A percentile compares a stretch with the other conserved stretches of the same genome.
These are phyloP conservation scores for Backusella psychrophila DNA, from an alignment of 192 early-diverging fungal genomes.

Conservation along the genomic window DNA sequence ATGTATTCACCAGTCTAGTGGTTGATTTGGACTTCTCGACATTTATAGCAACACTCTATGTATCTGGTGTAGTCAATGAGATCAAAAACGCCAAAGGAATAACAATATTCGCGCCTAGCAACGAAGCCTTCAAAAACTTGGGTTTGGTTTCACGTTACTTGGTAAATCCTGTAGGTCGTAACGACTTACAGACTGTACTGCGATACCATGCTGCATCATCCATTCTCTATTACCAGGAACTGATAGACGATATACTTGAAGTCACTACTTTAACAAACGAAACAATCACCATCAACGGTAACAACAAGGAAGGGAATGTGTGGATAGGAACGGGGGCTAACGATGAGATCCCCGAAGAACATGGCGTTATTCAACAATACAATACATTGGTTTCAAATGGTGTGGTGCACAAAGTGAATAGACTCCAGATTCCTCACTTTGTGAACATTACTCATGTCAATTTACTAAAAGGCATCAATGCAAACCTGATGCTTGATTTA, in stretches of 20 bases:
- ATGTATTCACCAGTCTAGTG: constrained; percentile 20
- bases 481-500: constrained; percentile 34
- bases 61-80: constrained; percentile 7
- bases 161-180: constrained; percentile 32
- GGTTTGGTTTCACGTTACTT: constrained; percentile 64
- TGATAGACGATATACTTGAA: constrained; percentile 20
- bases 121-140: constrained; percentile 51
- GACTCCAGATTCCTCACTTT: constrained; percentile 40
- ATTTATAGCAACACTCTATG: constrained; percentile 33
- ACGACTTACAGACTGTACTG: constrained; percentile 38
- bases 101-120: constrained; percentile 66
- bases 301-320: neutral
- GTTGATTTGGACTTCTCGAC: constrained; percentile 33
- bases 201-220: constrained; percentile 48
- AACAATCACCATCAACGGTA: constrained; percentile 35
- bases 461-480: constrained; percentile 44
- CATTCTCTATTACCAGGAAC: constrained; percentile 39
- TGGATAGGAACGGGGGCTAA: neutral
- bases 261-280: constrained; percentile 39
- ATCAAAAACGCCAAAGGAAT: constrained; percentile 14
- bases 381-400: constrained; percentile 49
- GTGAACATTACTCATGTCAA: constrained; percentile 42
- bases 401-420: constrained; percentile 44
- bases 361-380: constrained; percentile 8
- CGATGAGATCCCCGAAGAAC: neutral